A percentile compares a stretch with the other conserved stretches of the same genome.
Evolutionary conservation across 345 rosid species (phyloP).

Genomic region (Syzygium jambos): DNA sequence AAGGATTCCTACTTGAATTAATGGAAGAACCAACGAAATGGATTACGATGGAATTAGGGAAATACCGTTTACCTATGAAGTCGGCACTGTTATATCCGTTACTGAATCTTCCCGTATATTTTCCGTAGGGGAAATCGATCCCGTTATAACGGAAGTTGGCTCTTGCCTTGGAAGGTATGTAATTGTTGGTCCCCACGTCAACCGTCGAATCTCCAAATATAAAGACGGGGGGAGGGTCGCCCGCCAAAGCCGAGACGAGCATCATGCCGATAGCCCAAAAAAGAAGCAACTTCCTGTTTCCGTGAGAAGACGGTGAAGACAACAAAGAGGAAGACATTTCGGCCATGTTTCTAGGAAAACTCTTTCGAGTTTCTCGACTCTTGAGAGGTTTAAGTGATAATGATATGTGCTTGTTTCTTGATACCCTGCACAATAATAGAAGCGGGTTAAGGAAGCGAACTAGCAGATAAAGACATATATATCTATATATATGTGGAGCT

Average conservation of each 20-base stretch:
- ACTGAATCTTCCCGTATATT: conserved; percentile 13
- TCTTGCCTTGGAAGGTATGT: background rate
- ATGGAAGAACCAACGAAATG: background rate
- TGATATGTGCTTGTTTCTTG: background rate
- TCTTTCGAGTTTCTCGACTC: background rate
- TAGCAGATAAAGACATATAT: background rate
- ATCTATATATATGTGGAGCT: background rate
- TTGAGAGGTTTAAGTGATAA: background rate
- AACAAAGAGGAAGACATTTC: background rate
- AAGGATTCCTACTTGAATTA: background rate
- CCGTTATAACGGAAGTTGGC: conserved; percentile 12
- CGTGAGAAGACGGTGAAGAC: background rate
- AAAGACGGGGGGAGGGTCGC: background rate
- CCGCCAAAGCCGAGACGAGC: background rate
- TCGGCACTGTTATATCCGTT: conserved; percentile 17
- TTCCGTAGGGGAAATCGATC: conserved; percentile 9
- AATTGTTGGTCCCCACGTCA: conserved; percentile 6
- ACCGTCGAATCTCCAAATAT: conserved; percentile 8
- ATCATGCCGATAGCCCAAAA: background rate
- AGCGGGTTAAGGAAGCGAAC: background rate
- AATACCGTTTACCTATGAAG: background rate
- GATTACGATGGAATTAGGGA: background rate
- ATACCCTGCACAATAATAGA: background rate
- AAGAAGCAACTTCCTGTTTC: background rate
- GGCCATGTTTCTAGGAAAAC: background rate